Base-by-base conservation (phyloP, 805 yeast species). In the Schwanniomyces vanrijiae region DNA sequence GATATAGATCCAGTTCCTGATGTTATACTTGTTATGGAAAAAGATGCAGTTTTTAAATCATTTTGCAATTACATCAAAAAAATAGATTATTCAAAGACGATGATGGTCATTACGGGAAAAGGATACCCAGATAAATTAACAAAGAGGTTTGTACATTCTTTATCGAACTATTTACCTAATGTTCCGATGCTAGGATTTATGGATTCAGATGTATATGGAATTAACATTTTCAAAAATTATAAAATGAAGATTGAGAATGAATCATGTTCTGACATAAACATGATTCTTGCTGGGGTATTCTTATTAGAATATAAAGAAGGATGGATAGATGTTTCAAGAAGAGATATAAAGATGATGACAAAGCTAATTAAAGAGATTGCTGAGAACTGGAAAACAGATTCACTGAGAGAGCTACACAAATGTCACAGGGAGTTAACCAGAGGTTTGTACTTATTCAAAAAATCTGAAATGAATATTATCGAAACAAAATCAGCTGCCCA, bases 121-220 rank as follows among this genome's bases (percentile, higher is more conserved):
- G 90, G 90, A 4, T 83, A 71, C 54, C 89, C 90, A 0, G 90
- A 85, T 58, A 55, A 68, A 10, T 61, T 77, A 5, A 83, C 89
- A 0, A 67, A 73, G 41, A 51, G 56, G 20, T 74, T 83, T 46
- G 51, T 81, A 7, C 40, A 50, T 4, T 50, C 52, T 2, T 43
- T 78, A 10, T 45, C 61, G 10, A 42, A 50, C 3, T 48, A 55
- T 16, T 49, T 62, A n/a, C 68, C 72, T 0, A 42, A 53, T 0
- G 56, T 71, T 1, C 79, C 78, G 0, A 57, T 81, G 0, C 57
- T 60, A 18, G 82, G 77, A 0, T 67, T 79, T 28, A 81, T 83
- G 22, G 90, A 85, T 58, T 75, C 85, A 13, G 90, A 85, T 53
- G 78, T 86, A 2, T 81, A 81, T 58, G 90, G 90, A 0, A 56